These are phyloP conservation scores for Corymbia citriodora DNA, from an alignment of 441 rosid species.

Conservation along the genomic window DNA sequence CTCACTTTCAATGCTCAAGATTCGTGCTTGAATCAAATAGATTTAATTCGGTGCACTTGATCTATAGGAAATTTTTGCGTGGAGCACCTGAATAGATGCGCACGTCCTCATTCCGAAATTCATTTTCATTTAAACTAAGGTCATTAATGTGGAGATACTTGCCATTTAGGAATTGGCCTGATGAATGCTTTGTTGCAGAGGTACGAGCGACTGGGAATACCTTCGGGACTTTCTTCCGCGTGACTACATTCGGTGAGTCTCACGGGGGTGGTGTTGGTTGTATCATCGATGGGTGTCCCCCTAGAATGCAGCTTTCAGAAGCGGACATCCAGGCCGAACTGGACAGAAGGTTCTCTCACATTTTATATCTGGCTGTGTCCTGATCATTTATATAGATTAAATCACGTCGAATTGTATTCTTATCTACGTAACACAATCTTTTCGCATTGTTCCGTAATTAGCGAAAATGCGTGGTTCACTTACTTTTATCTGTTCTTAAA, in stretches of 20 bases:
- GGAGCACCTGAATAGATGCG: neutral
- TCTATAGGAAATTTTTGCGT: neutral
- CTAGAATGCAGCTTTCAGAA: slow-evolving; percentile 70
- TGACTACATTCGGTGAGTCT: slow-evolving; percentile 95
- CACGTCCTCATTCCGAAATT: neutral
- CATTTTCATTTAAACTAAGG: neutral
- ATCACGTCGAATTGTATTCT: too few relatives aligned
- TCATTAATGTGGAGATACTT: neutral
- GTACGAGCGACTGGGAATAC: slow-evolving; percentile 77
- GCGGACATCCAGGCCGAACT: slow-evolving; percentile 87
- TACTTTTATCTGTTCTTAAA: neutral
- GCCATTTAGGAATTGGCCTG: neutral
- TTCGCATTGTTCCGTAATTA: neutral
- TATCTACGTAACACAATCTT: neutral
- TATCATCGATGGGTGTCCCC: slow-evolving; percentile 89
- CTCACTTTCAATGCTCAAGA: neutral
- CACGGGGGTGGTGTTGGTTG: slow-evolving; percentile 99
- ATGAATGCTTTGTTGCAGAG: slow-evolving; percentile 29
- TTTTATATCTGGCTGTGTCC: neutral
- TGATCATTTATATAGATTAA: too few relatives aligned
- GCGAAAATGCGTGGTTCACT: neutral
- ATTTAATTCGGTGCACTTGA: neutral
- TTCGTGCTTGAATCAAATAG: neutral
- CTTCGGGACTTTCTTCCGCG: slow-evolving; percentile 71
- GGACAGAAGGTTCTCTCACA: slow-evolving; percentile 60